Percentiles rank a stretch among this genome's conserved stretches.
Evolutionary conservation across 73 alveolate species (phyloP).

Genomic region (Uronychia binucleata): DNA sequence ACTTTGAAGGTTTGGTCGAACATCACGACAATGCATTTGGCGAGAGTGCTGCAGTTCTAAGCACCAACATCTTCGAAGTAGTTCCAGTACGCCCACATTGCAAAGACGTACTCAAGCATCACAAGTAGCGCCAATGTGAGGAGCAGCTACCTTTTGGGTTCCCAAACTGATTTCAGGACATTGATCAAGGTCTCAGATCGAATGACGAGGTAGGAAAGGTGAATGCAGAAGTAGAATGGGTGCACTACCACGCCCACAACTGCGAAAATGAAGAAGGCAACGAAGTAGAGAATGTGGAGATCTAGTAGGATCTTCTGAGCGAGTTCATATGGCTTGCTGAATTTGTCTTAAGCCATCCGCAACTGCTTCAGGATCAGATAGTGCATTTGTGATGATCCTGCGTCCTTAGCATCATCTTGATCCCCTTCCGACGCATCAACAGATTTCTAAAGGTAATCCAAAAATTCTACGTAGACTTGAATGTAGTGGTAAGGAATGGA

Average conservation of each 20-base stretch:
- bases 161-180: constrained; percentile 40
- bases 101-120: constrained; percentile 27
- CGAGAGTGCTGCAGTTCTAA: constrained; percentile 11
- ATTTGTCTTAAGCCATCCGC: not conserved
- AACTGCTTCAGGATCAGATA: not conserved
- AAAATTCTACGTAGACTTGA: not conserved
- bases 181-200: constrained; percentile 22
- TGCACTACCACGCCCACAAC: constrained; percentile 21
- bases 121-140: constrained; percentile 21
- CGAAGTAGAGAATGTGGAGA: constrained; percentile 15
- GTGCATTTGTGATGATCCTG: not conserved
- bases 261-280: constrained; percentile 12
- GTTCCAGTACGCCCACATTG: constrained; percentile 16
- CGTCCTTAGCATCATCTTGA: constrained; percentile 9
- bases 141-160: constrained; percentile 11
- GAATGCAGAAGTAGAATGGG: constrained; percentile 16
- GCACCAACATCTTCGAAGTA: constrained; percentile 14
- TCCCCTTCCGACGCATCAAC: too few species aligned
- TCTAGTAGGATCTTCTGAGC: not conserved
- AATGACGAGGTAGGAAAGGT: constrained; percentile 20
- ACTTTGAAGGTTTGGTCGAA: constrained; percentile 28
- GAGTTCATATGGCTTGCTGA: not conserved
- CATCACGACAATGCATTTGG: constrained; percentile 19
- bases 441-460: too few species aligned
- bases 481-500: not conserved